Percentiles rank a stretch among this genome's conserved stretches.
phyloP scores from a whole-genome alignment of 164 flowering plant genomes.

The Paratinospora sagittata region DNA sequence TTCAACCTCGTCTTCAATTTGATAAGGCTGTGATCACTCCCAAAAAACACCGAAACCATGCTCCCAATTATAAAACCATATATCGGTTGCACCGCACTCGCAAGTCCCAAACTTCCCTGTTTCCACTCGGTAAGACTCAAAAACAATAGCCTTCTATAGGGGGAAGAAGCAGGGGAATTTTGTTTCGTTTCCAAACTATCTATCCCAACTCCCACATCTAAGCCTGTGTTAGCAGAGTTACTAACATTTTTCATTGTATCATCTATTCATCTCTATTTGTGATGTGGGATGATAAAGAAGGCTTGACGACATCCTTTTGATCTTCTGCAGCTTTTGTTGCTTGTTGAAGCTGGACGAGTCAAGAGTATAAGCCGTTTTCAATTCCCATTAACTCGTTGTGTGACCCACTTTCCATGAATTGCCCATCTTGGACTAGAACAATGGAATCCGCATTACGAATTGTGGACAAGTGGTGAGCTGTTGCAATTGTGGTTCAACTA shows the following conservation, averaged over 20 bases:
- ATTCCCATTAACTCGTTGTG: conserved; percentile 44
- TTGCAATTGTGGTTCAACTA: conserved; percentile 66
- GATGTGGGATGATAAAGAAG: conserved; percentile 1
- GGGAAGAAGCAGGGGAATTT: conserved; percentile 41
- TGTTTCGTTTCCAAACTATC: not conserved
- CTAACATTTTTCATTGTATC: conserved; percentile 15
- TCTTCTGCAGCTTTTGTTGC: conserved; percentile 13
- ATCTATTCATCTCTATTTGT: not conserved
- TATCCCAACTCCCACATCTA: not conserved
- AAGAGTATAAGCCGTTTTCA: conserved; percentile 42
- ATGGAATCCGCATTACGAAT: conserved; percentile 58
- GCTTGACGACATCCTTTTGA: not conserved
- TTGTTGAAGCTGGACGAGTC: conserved; percentile 51
- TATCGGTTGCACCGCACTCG: conserved; percentile 60
- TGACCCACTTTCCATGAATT: conserved; percentile 54
- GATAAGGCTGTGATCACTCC: conserved; percentile 45
- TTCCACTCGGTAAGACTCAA: conserved; percentile 71
- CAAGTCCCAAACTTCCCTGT: conserved; percentile 47
- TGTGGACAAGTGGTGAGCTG: conserved; percentile 86
- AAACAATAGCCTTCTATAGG: conserved; percentile 49
- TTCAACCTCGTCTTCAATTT: conserved; percentile 42
- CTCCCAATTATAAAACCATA: conserved; percentile 64
- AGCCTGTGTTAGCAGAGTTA: conserved; percentile 39
- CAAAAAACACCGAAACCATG: conserved; percentile 57
- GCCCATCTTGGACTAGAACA: conserved; percentile 57